Evolutionary conservation across 2,329 filamentous ascomycete species (phyloP).

Genomic region (Colletotrichum tropicale): DNA sequence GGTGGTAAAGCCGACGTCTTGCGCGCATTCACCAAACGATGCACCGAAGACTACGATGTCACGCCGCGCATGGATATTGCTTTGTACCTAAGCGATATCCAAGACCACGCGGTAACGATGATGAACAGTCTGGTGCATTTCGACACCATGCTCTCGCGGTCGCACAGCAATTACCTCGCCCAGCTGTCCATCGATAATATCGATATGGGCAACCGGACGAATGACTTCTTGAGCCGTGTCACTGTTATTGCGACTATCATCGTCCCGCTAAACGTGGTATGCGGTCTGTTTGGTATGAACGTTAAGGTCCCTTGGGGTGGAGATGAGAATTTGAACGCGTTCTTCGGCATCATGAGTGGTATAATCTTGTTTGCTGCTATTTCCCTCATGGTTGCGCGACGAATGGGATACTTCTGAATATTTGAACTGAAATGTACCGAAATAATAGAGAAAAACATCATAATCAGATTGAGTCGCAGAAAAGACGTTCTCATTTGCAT

Average conservation of each 20-base stretch:
- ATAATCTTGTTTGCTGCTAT: slow-evolving; percentile 58
- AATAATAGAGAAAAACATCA: not conserved
- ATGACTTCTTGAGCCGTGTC: slow-evolving; percentile 90
- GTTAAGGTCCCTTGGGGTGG: slow-evolving; percentile 71
- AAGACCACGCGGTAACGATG: slow-evolving; percentile 99
- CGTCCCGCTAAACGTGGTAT: slow-evolving; percentile 91
- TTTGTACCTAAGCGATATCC: slow-evolving; percentile 94
- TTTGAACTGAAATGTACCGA: not conserved
- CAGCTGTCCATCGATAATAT: slow-evolving; percentile 93
- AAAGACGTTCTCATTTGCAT: fast-evolving
- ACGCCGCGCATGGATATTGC: slow-evolving; percentile 96
- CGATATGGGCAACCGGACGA: slow-evolving; percentile 83
- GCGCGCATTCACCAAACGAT: slow-evolving; percentile 95
- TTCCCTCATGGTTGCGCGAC: slow-evolving; percentile 35
- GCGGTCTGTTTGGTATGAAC: slow-evolving; percentile 88
- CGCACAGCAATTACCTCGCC: slow-evolving; percentile 94
- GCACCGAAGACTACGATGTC: slow-evolving; percentile 95
- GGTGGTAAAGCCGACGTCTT: slow-evolving; percentile 98
- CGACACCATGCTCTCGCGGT: slow-evolving; percentile 94
- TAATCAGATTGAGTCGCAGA: not conserved
- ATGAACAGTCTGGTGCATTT: slow-evolving; percentile 95
- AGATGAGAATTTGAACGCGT: slow-evolving; percentile 57
- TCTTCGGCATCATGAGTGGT: slow-evolving; percentile 52
- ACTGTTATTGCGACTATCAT: slow-evolving; percentile 92
- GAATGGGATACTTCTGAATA: not conserved